A percentile compares a stretch with the other conserved stretches of the same genome.
These are phyloP conservation scores for Begonia masoniana DNA, from an alignment of 306 rosid genomes.

Conservation along the genomic window DNA sequence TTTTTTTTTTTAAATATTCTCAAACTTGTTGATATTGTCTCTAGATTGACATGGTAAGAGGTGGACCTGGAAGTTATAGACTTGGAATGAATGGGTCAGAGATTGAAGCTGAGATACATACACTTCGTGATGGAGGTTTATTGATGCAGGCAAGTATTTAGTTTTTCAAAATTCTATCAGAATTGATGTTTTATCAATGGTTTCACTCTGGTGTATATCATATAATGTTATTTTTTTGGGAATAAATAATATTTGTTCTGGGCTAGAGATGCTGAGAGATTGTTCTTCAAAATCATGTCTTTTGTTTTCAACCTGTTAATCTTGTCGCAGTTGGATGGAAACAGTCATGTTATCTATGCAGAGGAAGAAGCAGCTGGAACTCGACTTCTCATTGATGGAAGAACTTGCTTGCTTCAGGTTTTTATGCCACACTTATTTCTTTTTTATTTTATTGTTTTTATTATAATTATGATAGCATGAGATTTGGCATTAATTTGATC, in stretches of 20 bases:
- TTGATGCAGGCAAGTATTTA: slow-evolving; percentile 88
- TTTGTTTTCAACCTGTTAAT: not conserved
- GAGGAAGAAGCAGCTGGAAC: slow-evolving; percentile 99
- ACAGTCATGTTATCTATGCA: slow-evolving; percentile 91
- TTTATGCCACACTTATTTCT: slow-evolving; percentile 7
- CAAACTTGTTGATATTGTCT: slow-evolving; percentile 17
- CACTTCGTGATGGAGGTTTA: slow-evolving; percentile 96
- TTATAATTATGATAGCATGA: no score
- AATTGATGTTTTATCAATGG: no score
- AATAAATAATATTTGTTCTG: no score
- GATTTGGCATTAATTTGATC: slow-evolving; percentile 10
- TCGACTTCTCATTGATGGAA: slow-evolving; percentile 97
- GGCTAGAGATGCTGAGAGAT: not conserved
- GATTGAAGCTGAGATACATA: slow-evolving; percentile 93
- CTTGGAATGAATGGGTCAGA: slow-evolving; percentile 67
- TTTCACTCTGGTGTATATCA: no score
- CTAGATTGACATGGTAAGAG: slow-evolving; percentile 84
- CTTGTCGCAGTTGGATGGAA: slow-evolving; percentile 81
- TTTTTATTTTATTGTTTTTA: not conserved
- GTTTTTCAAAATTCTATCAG: not conserved
- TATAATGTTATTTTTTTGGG: no score
- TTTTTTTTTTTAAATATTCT: slow-evolving; percentile 9
- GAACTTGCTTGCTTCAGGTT: slow-evolving; percentile 99
- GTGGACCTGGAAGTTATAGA: slow-evolving; percentile 85
- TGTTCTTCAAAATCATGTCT: not conserved